These are phyloP conservation scores for Eimeria zaria DNA, from an alignment of 169 alveolate genomes.

Conservation along the genomic window DNA sequence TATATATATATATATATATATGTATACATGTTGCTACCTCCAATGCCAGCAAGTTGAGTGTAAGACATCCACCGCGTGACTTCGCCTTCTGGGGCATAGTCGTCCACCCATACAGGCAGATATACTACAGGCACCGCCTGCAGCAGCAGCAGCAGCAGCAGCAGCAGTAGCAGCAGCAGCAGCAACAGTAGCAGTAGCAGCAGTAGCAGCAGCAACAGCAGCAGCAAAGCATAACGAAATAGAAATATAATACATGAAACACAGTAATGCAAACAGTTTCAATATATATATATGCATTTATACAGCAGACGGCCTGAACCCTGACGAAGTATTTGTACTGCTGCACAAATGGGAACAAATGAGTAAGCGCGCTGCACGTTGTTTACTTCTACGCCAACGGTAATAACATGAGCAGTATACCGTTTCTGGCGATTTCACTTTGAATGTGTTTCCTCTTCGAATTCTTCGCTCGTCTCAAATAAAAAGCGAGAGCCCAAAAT, in stretches of 20 bases:
- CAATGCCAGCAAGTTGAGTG: constrained; percentile 94
- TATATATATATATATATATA: not conserved
- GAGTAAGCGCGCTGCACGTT: no score
- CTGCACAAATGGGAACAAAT: no score
- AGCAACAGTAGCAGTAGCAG: not conserved
- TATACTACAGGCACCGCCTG: constrained; percentile 93
- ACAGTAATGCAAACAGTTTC: not conserved
- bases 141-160: not conserved
- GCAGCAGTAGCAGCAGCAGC: not conserved
- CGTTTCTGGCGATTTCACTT: no score
- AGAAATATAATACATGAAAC: not conserved
- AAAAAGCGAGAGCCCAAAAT: no score
- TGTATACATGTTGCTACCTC: constrained; percentile 88
- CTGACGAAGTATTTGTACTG: no score
- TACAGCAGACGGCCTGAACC: no score
- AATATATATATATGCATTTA: no score
- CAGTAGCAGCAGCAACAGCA: not conserved
- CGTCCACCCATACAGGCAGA: constrained; percentile 98
- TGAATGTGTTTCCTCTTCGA: no score
- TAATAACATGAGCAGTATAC: no score
- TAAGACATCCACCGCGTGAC: constrained; percentile 97
- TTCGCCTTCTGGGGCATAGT: constrained; percentile 94
- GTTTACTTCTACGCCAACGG: no score
- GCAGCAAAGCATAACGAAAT: not conserved
- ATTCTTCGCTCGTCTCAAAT: no score